Conservation (phyloP, 148 eudicot genomes). For the Polygonum maritimum region DNA sequence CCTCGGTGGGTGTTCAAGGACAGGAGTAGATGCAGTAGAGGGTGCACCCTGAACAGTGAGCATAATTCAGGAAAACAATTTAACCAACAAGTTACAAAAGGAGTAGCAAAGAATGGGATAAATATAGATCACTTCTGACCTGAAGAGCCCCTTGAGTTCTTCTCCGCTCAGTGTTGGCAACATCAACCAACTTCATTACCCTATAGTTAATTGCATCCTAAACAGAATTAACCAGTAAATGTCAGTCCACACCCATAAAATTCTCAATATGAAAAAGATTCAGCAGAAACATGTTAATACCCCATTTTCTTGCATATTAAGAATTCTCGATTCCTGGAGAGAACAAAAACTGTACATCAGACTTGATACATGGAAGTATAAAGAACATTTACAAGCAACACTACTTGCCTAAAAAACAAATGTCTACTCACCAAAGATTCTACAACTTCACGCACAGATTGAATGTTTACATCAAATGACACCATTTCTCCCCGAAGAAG, state of each 20-base stretch:
- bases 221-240: constrained; percentile 13
- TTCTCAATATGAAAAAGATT: background rate
- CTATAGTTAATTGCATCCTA: constrained; percentile 42
- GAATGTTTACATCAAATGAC: constrained; percentile 30
- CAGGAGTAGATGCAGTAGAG: constrained; percentile 36
- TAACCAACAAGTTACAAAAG: background rate
- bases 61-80: constrained; percentile 13
- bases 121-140: constrained; percentile 23
- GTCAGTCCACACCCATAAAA: background rate
- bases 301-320: constrained; percentile 50
- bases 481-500: constrained; percentile 35
- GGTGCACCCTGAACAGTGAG: constrained; percentile 23
- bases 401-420: background rate
- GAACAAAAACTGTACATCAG: constrained; percentile 20
- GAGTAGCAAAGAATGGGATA: background rate
- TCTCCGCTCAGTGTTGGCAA: constrained; percentile 25
- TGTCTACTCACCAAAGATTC: constrained; percentile 38
- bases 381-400: background rate
- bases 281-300: constrained; percentile 20
- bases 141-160: constrained; percentile 34
- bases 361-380: background rate
- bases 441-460: constrained; percentile 33
- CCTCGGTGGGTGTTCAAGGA: constrained; percentile 65
- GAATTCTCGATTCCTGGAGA: constrained; percentile 53
- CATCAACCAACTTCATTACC: constrained; percentile 39